Evolutionary conservation across 371 early-diverging fungal species (phyloP), one percentile per base, ranked within the genome.

Genomic region (Blyttiomyces sp.): DNA sequence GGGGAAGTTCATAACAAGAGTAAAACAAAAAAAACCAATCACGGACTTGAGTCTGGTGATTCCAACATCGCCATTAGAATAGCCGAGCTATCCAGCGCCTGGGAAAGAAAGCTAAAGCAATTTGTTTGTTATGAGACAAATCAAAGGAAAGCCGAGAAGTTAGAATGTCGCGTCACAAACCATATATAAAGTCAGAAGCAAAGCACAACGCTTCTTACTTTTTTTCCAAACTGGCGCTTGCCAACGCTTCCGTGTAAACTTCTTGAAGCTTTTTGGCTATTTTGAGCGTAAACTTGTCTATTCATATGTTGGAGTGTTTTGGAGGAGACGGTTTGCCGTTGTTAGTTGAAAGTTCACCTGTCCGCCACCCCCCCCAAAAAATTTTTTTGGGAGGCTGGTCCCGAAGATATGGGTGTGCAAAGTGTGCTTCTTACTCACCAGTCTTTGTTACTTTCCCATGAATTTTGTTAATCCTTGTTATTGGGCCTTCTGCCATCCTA

Each of bases 381-480:
- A 11, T 11, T 39, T 39, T n/a, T n/a, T n/a, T n/a, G 39, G n/a
- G n/a, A n/a, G n/a, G n/a, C n/a, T 39, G 39, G n/a, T 11, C n/a
- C n/a, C 11, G 39, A 11, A 11, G 23, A n/a, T 13, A 46, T 13
- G 13, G 23, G 46, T 13, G 46, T 16, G 46, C 9, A 21, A 23
- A 46, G 9, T 16, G 24, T 13, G 16, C 6, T 28, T 6, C 32
- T 11, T 7, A 9, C 11, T 7, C 21, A 59, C 49, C 66, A 11
- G 49, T 28, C 11, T 21, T 44, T 21, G 53, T 6, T 16, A 66
- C 49, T 51, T 61, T 60, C 23, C 26, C 11, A 43, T 66, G 66
- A 17, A 61, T 49, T 54, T 61, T 66, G 66, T 66, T 66, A 26
- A 61, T 52, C 24, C 52, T 54, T 23, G 42, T n/a, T 13, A 60